Conservation (phyloP, 352 stramenopile species). For the Phytophthora constricta region DNA sequence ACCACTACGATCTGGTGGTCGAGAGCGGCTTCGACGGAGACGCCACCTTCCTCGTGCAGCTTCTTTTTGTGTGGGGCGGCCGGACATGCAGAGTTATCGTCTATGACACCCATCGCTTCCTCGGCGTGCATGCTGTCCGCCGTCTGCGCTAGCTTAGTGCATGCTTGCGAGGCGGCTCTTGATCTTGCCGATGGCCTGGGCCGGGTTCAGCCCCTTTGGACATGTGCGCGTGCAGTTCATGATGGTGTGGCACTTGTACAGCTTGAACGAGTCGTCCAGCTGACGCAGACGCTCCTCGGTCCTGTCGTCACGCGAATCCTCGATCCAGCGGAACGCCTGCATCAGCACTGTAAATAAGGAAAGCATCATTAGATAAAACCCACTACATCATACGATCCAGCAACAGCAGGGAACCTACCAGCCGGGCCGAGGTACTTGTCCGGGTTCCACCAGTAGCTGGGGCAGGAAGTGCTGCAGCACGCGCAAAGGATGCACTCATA, state of each 20-base stretch:
- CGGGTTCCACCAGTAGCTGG: conserved; percentile 99
- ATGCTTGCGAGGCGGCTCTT: conserved; percentile 94
- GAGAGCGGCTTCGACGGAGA: conserved; percentile 20
- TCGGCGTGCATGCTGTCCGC: not conserved
- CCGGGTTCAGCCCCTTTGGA: conserved; percentile 99
- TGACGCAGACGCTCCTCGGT: conserved; percentile 95
- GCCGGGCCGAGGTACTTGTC: conserved; percentile 95
- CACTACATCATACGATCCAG: not conserved
- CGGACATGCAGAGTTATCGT: conserved; percentile 8
- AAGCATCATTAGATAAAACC: conserved; percentile 8
- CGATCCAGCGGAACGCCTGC: conserved; percentile 98
- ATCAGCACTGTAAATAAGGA: conserved; percentile 73
- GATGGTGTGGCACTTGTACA: conserved; percentile 99
- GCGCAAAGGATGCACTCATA: conserved; percentile 99
- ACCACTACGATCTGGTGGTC: conserved; percentile 36
- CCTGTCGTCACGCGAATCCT: conserved; percentile 98
- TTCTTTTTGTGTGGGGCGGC: conserved; percentile 30
- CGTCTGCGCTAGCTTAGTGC: conserved; percentile 52
- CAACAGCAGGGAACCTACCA: conserved; percentile 41
- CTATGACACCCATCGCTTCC: conserved; percentile 18
- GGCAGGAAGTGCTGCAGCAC: conserved; percentile 99
- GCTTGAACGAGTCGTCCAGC: conserved; percentile 99
- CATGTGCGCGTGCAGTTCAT: conserved; percentile 99
- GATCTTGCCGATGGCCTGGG: conserved; percentile 98
- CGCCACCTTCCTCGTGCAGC: conserved; percentile 22